Evolutionary conservation across 2,329 filamentous ascomycete genomes (phyloP).

Genomic region (Pestalotiopsis sp.): DNA sequence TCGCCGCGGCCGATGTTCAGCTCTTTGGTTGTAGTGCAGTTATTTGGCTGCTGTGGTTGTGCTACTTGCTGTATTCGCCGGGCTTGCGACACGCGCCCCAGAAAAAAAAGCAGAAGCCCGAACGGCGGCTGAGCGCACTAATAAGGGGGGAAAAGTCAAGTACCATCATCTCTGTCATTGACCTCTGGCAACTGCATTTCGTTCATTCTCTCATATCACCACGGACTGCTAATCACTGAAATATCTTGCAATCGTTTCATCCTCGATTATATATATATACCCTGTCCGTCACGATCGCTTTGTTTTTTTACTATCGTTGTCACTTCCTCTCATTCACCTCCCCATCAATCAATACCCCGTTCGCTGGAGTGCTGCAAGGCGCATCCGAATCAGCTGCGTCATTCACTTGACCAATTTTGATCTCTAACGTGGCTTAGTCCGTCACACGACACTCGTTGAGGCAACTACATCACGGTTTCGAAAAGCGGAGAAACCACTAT

Average conservation of each 20-base stretch:
- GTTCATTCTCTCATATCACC: background rate
- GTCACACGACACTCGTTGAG: slow-evolving; percentile 3
- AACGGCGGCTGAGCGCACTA: background rate
- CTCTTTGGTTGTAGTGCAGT: background rate
- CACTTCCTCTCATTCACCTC: background rate
- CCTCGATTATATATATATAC: background rate
- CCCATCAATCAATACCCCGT: background rate
- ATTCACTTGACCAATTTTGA: background rate
- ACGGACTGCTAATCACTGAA: background rate
- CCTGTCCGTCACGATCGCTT: background rate
- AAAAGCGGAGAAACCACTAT: background rate
- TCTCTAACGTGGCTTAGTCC: slow-evolving; percentile 1
- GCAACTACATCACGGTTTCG: background rate
- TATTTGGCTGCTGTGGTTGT: background rate
- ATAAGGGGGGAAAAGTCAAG: background rate
- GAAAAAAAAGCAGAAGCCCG: background rate
- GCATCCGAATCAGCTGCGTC: background rate
- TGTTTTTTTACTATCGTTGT: background rate
- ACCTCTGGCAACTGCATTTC: background rate
- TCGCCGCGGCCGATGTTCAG: background rate
- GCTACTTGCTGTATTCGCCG: background rate
- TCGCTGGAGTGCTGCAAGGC: background rate
- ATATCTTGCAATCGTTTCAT: background rate
- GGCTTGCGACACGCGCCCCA: background rate
- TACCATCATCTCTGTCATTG: background rate